Evolutionary conservation across 768 basidiomycete genomes (phyloP), one percentile per base, ranked within the genome.

Genomic region (Nevesoporus exiguus): DNA sequence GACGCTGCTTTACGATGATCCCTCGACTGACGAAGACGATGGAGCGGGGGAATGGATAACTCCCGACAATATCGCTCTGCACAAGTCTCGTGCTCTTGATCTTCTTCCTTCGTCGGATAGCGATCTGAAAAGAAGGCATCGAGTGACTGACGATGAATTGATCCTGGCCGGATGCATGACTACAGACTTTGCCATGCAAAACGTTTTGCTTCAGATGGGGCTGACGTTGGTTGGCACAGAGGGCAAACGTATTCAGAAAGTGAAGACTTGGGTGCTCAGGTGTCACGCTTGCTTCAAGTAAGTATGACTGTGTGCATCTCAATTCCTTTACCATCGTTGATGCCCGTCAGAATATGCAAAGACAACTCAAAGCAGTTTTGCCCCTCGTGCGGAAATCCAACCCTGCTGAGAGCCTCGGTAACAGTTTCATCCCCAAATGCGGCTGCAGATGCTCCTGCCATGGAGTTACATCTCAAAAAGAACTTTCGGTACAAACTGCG

Each of bases 221-320:
- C 73, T 99, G 58, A 89, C 86, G 56, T 77, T 98, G 27, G 85
- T 99, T 11, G 86, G 93, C 9, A 81, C 90, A 7, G 93, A 94
- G 58, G 97, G 97, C 5, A 95, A 88, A 74, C 79, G 83, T 61
- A 96, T 99, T 54, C 81, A 88, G 58, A 89, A 83, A 63, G 86
- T 98, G 25, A 93, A 95, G 72, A 98, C 85, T 55, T 98, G 93
- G 92, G 93, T 98, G 1, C 73, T 98, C 65, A 75, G 97, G 52
- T 99, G 97, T 69, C 97, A 99, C 73, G 97, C 94, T 14, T 99
- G 97, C 72, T 99, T 95, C 82, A 98, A 98, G 97, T 98, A 65
- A 72, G 93, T 78, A 27, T 27, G 5, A 4, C 13, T 48, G 29
- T 22, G 33, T 30, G n/a, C 9, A 19, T 48, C 21, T 45, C 46